Evolutionary conservation across 2,329 filamentous ascomycete species (phyloP).

Genomic region (Pyricularia grisea): DNA sequence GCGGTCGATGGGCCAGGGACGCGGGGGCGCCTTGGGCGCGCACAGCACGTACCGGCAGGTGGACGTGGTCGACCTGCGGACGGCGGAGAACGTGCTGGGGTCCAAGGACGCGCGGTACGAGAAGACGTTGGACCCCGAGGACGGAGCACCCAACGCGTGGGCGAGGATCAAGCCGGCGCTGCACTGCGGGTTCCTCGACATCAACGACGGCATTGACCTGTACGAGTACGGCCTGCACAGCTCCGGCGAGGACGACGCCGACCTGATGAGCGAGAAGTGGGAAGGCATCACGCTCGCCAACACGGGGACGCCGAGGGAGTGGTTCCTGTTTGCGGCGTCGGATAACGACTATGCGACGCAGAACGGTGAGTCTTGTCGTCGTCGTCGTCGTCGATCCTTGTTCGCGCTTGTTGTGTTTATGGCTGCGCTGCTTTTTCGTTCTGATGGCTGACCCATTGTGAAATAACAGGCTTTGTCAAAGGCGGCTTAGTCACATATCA

Average conservation of each 20-base stretch:
- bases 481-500: neutral
- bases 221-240: constrained; percentile 59
- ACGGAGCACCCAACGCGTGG: constrained; percentile 19
- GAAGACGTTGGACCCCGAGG: constrained; percentile 8
- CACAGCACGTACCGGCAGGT: constrained; percentile 53
- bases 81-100: neutral
- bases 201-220: constrained; percentile 56
- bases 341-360: constrained; percentile 73
- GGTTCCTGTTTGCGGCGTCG: constrained; percentile 56
- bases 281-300: constrained; percentile 58
- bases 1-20: constrained; percentile 52
- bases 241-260: constrained; percentile 48
- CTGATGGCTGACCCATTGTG: neutral
- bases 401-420: neutral
- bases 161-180: constrained; percentile 41
- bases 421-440: neutral
- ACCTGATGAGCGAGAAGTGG: constrained; percentile 68
- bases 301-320: constrained; percentile 42
- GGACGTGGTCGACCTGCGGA: constrained; percentile 51
- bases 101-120: neutral
- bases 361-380: constrained; percentile 37
- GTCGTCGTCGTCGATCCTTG: neutral
- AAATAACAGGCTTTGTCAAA: neutral
- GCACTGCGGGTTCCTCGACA: constrained; percentile 60
- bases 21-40: constrained; percentile 38